phyloP scores from a whole-genome alignment of 441 rosid species.

The Bruguiera hainesii region DNA sequence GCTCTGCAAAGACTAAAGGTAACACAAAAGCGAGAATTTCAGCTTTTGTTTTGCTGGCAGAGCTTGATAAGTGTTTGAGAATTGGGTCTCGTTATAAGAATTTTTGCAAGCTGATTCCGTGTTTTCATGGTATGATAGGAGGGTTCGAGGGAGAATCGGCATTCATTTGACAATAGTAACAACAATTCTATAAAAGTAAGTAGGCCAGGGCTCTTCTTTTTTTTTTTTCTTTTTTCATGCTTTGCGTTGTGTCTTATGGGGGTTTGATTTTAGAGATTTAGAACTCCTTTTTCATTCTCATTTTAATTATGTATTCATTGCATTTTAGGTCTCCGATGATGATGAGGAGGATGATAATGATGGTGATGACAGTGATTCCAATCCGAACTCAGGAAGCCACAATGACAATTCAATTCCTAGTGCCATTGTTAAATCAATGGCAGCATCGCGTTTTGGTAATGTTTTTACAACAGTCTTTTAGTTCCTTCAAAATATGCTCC shows the following conservation, averaged over 20 bases:
- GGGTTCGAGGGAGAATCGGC: conserved; percentile 47
- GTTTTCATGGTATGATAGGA: conserved; percentile 36
- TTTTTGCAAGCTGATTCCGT: conserved; percentile 11
- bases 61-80: neutral
- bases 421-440: conserved; percentile 45
- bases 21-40: neutral
- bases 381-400: conserved; percentile 61
- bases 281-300: neutral
- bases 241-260: neutral
- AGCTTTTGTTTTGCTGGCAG: neutral
- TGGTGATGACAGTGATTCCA: conserved; percentile 43
- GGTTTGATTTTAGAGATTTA: neutral
- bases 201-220: neutral
- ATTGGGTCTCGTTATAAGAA: neutral
- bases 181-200: conserved; percentile 52
- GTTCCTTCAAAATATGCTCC: neutral
- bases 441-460: conserved; percentile 52
- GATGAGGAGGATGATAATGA: conserved; percentile 52
- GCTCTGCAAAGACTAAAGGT: conserved; percentile 68
- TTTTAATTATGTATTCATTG: neutral
- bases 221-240: neutral
- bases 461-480: neutral
- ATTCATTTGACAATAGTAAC: conserved; percentile 27
- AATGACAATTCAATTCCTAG: conserved; percentile 42
- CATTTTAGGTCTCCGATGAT: conserved; percentile 51